Percentiles rank a stretch among this genome's conserved stretches.
These are phyloP conservation scores for Eurotiales sp. DNA, from an alignment of 2,329 filamentous ascomycete species.

Conservation along the genomic window DNA sequence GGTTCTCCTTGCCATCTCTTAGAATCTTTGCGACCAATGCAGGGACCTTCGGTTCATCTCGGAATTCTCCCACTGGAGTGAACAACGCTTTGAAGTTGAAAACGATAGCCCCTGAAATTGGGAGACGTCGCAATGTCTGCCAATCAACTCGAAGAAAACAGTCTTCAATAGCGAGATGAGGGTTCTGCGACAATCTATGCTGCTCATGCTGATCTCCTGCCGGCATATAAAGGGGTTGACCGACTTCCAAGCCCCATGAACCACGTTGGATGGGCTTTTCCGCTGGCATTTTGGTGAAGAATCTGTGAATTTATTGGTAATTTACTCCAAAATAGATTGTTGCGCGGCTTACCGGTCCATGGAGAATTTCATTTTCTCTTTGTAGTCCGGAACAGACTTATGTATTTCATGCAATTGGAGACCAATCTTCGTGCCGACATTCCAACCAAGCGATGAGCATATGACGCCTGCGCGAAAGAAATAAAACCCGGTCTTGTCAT, in stretches of 20 bases:
- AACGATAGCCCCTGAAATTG: conserved; percentile 69
- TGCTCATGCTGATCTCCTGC: conserved; percentile 62
- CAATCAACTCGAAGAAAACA: conserved; percentile 76
- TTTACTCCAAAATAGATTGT: background rate
- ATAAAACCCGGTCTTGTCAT: conserved; percentile 69
- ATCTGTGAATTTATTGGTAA: conserved; percentile 48
- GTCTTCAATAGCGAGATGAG: conserved; percentile 54
- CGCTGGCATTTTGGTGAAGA: conserved; percentile 72
- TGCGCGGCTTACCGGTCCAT: conserved; percentile 66
- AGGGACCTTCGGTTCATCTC: conserved; percentile 70
- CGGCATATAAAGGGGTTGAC: conserved; percentile 70
- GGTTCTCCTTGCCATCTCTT: conserved; percentile 63
- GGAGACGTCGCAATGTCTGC: conserved; percentile 78
- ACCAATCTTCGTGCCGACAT: conserved; percentile 69
- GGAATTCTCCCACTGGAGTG: conserved; percentile 66
- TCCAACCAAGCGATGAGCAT: conserved; percentile 79
- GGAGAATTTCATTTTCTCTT: conserved; percentile 80
- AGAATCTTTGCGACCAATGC: conserved; percentile 64
- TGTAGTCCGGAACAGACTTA: conserved; percentile 71
- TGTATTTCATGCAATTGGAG: conserved; percentile 69
- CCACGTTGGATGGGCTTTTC: conserved; percentile 76
- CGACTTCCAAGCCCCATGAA: conserved; percentile 78
- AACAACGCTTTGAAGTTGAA: conserved; percentile 91
- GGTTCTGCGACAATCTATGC: conserved; percentile 57
- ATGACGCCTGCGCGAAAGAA: conserved; percentile 71